Evolutionary conservation across 345 rosid species (phyloP).

Genomic region (Eucalyptus cloeziana): DNA sequence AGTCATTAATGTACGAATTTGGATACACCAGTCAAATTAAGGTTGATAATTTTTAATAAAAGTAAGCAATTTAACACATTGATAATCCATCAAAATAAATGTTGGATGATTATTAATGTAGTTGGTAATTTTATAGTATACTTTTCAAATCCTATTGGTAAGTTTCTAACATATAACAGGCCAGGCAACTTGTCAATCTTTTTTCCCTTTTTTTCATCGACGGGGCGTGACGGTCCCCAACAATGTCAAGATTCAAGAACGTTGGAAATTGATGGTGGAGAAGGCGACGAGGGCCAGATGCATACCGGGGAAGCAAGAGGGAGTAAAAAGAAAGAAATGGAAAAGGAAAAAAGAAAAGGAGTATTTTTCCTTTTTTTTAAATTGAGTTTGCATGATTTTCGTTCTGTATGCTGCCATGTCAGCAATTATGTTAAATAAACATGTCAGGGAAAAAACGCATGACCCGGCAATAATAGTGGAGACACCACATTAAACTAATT

Average conservation of each 20-base stretch:
- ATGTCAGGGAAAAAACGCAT: background rate
- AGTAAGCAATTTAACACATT: fast-evolving
- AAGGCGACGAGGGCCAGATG: background rate
- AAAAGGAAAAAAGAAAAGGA: background rate
- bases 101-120: background rate
- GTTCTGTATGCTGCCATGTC: background rate
- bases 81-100: background rate
- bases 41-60: background rate
- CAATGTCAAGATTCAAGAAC: background rate
- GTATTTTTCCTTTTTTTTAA: background rate
- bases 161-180: background rate
- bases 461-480: background rate
- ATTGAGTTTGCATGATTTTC: background rate
- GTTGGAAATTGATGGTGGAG: background rate
- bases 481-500: background rate
- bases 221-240: background rate
- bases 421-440: background rate
- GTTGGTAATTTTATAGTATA: background rate
- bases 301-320: background rate
- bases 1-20: background rate
- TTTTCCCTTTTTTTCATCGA: background rate
- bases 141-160: background rate
- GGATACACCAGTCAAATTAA: background rate
- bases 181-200: background rate
- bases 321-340: background rate